Evolutionary conservation across 495 filamentous ascomycete genomes (phyloP).

Genomic region (Trichoderma reesei): DNA sequence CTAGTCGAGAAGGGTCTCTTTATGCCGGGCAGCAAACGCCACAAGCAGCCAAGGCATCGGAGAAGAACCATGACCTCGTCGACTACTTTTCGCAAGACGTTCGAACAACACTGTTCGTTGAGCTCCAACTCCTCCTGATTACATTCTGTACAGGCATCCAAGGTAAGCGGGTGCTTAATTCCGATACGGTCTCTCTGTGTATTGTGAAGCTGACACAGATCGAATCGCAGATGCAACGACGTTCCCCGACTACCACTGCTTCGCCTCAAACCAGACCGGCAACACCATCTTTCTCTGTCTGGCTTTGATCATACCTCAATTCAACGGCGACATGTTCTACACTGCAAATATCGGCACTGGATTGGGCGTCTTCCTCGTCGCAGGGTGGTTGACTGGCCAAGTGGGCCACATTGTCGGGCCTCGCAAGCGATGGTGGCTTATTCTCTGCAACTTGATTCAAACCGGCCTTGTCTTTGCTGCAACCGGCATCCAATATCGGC

Average conservation of each 20-base stretch:
- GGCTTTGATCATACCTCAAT: constrained; percentile 40
- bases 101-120: constrained; percentile 26
- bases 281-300: constrained; percentile 51
- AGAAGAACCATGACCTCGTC: neutral
- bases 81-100: constrained; percentile 14
- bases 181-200: neutral
- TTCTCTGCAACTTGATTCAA: constrained; percentile 43
- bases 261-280: constrained; percentile 57
- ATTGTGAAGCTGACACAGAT: constrained; percentile 22
- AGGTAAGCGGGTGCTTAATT: constrained; percentile 14
- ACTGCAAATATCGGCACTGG: constrained; percentile 43
- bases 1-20: neutral
- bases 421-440: constrained; percentile 41
- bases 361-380: constrained; percentile 45
- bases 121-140: constrained; percentile 32
- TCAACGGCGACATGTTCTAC: constrained; percentile 37
- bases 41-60: neutral
- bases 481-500: constrained; percentile 35
- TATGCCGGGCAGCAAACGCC: neutral
- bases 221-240: constrained; percentile 48
- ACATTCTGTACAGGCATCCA: constrained; percentile 35
- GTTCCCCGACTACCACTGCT: constrained; percentile 54
- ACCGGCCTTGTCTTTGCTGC: constrained; percentile 45
- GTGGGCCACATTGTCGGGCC: constrained; percentile 42
- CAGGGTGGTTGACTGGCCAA: constrained; percentile 46